Base-by-base conservation (phyloP, 306 rosid genomes). In the Abrus precatorius region DNA sequence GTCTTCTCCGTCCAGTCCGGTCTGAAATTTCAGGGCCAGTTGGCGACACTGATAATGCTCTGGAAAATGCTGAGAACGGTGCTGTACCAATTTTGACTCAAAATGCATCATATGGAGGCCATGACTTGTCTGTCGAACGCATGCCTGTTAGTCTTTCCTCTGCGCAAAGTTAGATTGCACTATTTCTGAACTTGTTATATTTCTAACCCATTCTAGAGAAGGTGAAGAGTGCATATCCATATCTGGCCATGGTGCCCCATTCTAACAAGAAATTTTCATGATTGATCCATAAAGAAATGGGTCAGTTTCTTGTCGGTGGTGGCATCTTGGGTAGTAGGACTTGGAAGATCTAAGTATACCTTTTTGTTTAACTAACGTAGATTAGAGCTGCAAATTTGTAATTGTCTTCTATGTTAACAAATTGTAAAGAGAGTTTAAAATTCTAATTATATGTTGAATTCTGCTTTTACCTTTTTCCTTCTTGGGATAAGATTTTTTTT, bases 1-100 rank as follows among this genome's bases (percentile, higher is more conserved):
- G 97, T 56, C 86, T 89, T 75, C 96, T 93, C 63, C 87, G 89
- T 33, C 97, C 93, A 1, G 94, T 90, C 71, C 90, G 72, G 45
- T 61, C 91, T 3, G 99, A 85, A 87, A 89, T 87, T 65, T 88
- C 80, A 7, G 89, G 87, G 45, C 79, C 85, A 3, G 88, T 84
- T 38, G 69, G 40, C 72, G 94, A 84, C 73, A 38, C 86, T 7
- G 92, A 81, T 64, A 74, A 56, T 80, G 83, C 76, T 47, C 84
- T 85, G 80, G 93, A 87, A 82, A 81, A 84, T 79, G 86, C 90
- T 7, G 98, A 86, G 90, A 86, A 87, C 50, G 94, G 93, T 20
- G 72, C 69, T 57, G 85, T 55, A 63, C 68, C 88, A 47, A 8
- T 60, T 43, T 70, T 77, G 55, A 61, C 78, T 59, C 67, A 40